Base-by-base conservation (phyloP, 176 grass and related monocot genomes). In the Otatea glauca region DNA sequence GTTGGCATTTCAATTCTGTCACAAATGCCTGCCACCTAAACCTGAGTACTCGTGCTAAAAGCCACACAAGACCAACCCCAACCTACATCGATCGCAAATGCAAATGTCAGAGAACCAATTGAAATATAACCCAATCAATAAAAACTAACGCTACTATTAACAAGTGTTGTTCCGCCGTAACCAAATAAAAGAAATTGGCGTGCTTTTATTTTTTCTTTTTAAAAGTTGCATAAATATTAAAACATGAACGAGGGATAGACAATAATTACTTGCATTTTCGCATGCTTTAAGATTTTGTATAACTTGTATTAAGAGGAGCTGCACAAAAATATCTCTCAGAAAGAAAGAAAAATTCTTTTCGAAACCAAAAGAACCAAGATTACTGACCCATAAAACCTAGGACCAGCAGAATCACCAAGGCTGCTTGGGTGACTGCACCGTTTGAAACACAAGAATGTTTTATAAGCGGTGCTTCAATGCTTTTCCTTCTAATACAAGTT, bases 1-100 rank as follows among this genome's bases (percentile, higher is more conserved):
- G 92, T 89, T 94, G 86, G 73, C 84, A 58, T 77, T 68, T 89
- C 89, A 81, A 84, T 86, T 77, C 74, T 34, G 51, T 84, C 56
- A 81, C 56, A 75, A 56, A 79, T 74, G 39, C 77, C 79, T 38
- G 17, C 67, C 70, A 91, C 79, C 88, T 66, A 84, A 68, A 27
- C 45, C 32, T 17, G 51, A 29, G 71, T 11, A 9, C 51, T 51
- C 78, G 83, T 80, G 35, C 70, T 61, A 66, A 63, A 79, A 81
- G 77, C 17, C 61, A 56, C 51, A 32, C 6, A 15, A 41, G 65
- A 77, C 62, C 79, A 58, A 87, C 79, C 38, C 66, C 61, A 58
- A 76, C 78, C 85, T 34, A 68, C 72, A 80, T 41, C 42, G 24
- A 37, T 62, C 21, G 51, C 50, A 13, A 16, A 75, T 18, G 71